phyloP scores from a whole-genome alignment of 768 basidiomycete species.

The Mycena vitilis region DNA sequence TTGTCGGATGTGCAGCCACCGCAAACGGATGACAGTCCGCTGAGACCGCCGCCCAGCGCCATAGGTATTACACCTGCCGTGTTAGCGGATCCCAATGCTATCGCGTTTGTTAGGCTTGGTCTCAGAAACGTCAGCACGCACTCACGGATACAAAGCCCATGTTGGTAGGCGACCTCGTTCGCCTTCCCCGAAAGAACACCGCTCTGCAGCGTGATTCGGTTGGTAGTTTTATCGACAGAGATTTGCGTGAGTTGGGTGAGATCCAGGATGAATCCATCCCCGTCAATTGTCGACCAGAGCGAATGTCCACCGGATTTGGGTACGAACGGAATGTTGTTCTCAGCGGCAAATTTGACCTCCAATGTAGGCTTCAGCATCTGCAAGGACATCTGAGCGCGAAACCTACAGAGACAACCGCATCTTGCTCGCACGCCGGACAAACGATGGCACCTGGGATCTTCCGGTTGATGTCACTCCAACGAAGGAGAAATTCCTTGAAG shows the following conservation, averaged over 20 bases:
- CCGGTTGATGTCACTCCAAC: not conserved
- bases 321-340: not conserved
- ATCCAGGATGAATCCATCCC: constrained; percentile 16
- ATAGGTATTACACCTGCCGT: not conserved
- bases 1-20: constrained; percentile 14
- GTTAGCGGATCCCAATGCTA: not conserved
- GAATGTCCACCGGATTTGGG: constrained; percentile 12
- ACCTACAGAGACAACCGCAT: not conserved
- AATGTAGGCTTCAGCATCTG: not conserved
- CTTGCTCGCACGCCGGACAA: not conserved
- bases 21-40: not conserved
- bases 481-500: not conserved
- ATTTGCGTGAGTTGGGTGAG: constrained; percentile 2
- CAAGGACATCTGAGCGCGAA: not conserved
- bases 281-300: constrained; percentile 12
- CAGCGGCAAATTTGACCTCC: not conserved
- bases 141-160: constrained; percentile 16
- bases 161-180: constrained; percentile 1
- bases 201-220: not conserved
- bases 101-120: not conserved
- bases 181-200: constrained; percentile 1
- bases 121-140: not conserved
- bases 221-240: not conserved
- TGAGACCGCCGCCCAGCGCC: not conserved
- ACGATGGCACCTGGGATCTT: not conserved